Evolutionary conservation across 768 basidiomycete genomes (phyloP), one percentile per base, ranked within the genome.

Genomic region (Lactarius quietus): DNA sequence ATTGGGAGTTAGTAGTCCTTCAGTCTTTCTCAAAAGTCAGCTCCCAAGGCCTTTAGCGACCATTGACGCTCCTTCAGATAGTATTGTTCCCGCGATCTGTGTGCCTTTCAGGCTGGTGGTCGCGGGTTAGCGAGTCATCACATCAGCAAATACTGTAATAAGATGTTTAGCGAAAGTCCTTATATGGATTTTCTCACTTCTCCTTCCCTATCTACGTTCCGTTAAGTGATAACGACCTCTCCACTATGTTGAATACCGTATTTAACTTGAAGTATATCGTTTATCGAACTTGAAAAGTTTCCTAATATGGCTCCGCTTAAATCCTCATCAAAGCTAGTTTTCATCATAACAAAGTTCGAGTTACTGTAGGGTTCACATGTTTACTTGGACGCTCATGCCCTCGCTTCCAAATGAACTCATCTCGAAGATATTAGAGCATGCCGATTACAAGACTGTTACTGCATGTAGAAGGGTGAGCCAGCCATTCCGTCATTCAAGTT

Each of bases 391-490:
- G 12, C 43, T 23, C 23, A 45, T 38, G 26, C 8, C 33, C 3
- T 33, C 33, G 3, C 33, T 33, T 33, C 33, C 38, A 15, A 38
- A 15, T 38, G 38, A 38, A 38, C 14, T 38, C 38, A 39, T 61
- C 26, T 12, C 33, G 5, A 56, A 45, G 17, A 45, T 62, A 28
- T n/a, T 62, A 18, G 31, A 56, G 23, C 28, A 45, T 26, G 35
- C 54, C 9, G 61, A 62, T 36, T 36, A 56, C 61, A 62, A 62
- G 61, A 56, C 61, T 8, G 20, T 62, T 29, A 12, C 41, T 23
- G 39, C 54, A n/a, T 55, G 54, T 62, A 29, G 61, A 56, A 43
- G 18, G 54, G 54, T 62, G 35, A 15, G 61, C 26, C 20, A 15
- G 61, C 26, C 20, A 20, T n/a, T 36, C 20, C 41, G 20, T 33